Conservation (phyloP, 108 stramenopile genomes). For the Skeletonema marinoi region DNA sequence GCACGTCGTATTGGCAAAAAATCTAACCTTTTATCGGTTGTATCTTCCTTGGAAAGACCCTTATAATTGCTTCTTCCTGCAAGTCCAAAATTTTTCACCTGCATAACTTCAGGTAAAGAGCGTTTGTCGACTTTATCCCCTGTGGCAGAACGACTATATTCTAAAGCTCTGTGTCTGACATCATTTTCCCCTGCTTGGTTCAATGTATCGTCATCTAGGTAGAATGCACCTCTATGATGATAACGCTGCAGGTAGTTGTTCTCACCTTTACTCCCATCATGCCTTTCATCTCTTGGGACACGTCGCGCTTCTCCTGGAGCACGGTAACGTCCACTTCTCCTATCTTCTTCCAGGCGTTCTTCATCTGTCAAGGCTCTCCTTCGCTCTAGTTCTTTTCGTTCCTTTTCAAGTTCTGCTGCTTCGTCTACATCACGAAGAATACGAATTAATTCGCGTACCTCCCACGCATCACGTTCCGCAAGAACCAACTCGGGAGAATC, state of each 20-base stretch:
- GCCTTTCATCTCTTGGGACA: constrained; percentile 10
- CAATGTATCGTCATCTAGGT: constrained; percentile 94
- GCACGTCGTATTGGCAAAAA: constrained; percentile 41
- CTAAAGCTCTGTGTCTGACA: constrained; percentile 82
- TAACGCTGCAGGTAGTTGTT: constrained; percentile 85
- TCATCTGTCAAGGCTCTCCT: constrained; percentile 91
- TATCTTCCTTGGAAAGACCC: constrained; percentile 93
- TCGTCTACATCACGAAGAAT: constrained; percentile 73
- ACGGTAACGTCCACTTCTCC: constrained; percentile 56
- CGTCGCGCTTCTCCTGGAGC: constrained; percentile 57
- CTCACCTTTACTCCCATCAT: constrained; percentile 40
- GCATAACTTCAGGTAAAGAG: constrained; percentile 91
- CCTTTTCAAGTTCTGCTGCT: constrained; percentile 36
- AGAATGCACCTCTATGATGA: constrained; percentile 98
- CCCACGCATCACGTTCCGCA: constrained; percentile 72
- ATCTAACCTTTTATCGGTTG: constrained; percentile 64
- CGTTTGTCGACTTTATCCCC: constrained; percentile 89
- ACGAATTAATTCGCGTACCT: constrained; percentile 77
- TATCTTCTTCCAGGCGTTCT: constrained; percentile 83
- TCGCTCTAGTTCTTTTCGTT: constrained; percentile 68
- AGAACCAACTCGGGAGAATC: constrained; percentile 47
- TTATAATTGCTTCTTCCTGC: constrained; percentile 92
- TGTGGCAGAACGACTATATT: constrained; percentile 85
- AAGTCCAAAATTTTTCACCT: constrained; percentile 94
- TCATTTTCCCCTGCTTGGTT: constrained; percentile 73